Conservation (phyloP, 352 stramenopile species). For the Globisporangium recalcitrans region DNA sequence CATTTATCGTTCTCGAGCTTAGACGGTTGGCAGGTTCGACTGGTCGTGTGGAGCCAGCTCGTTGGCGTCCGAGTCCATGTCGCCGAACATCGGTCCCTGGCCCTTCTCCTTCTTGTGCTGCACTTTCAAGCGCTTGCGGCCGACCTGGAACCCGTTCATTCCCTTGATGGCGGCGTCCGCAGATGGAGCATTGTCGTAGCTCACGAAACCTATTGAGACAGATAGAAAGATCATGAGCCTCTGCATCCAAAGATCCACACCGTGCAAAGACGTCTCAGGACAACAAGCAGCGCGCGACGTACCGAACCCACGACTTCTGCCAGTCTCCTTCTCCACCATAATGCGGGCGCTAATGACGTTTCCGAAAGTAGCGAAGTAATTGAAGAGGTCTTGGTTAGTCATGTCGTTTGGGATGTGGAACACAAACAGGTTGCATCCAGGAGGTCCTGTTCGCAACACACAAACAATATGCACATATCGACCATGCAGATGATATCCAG, state of each 20-base stretch:
- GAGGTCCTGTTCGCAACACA: constrained; percentile 68
- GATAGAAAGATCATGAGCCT: neutral
- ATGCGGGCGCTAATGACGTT: constrained; percentile 95
- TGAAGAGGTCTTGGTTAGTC: constrained; percentile 95
- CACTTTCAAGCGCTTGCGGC: constrained; percentile 95
- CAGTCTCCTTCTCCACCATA: constrained; percentile 96
- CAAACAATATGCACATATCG: constrained; percentile 38
- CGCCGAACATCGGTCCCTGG: constrained; percentile 57
- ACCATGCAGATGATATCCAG: constrained; percentile 34
- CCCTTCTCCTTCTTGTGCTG: constrained; percentile 93
- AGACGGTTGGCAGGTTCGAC: constrained; percentile 29
- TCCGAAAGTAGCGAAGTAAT: constrained; percentile 94
- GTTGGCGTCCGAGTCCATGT: constrained; percentile 48
- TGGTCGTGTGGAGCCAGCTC: constrained; percentile 36
- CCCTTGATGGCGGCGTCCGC: constrained; percentile 92
- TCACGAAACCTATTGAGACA: constrained; percentile 91
- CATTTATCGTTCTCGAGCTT: constrained; percentile 21
- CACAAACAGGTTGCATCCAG: constrained; percentile 96
- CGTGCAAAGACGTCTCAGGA: constrained; percentile 14
- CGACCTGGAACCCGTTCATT: constrained; percentile 95
- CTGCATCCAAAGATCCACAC: neutral
- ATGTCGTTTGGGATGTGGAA: constrained; percentile 98
- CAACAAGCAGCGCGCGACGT: too few relatives aligned
- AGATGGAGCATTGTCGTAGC: constrained; percentile 91
- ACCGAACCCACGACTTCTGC: constrained; percentile 92